phyloP scores from a whole-genome alignment of 228 moss, liverwort and hornwort genomes.

The Sphagnum magellanicum region DNA sequence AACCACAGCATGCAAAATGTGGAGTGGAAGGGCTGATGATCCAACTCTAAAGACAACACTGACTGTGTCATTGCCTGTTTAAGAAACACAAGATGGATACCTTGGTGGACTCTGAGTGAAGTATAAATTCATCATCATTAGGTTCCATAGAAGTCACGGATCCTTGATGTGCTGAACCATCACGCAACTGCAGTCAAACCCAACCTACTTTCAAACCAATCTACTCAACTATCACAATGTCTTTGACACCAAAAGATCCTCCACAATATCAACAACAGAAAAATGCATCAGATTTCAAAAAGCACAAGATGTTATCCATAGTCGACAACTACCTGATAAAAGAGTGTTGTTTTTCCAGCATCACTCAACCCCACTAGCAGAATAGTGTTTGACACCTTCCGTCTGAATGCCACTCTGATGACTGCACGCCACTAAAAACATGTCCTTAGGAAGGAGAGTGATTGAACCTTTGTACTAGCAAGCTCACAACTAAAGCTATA shows the following conservation, averaged over 20 bases:
- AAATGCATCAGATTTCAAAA: background rate
- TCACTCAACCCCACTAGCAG: slow-evolving; percentile 75
- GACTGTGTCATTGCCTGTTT: background rate
- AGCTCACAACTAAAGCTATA: too few relatives aligned
- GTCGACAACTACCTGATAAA: slow-evolving; percentile 49
- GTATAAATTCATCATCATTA: slow-evolving; percentile 70
- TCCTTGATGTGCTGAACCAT: slow-evolving; percentile 85
- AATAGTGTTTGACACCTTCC: slow-evolving; percentile 68
- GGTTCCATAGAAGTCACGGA: slow-evolving; percentile 95
- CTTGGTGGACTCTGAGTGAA: slow-evolving; percentile 46
- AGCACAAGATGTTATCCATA: background rate
- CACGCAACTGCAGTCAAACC: slow-evolving; percentile 57
- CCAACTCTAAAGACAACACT: background rate
- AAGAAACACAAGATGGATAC: slow-evolving; percentile 7
- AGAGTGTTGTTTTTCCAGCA: slow-evolving; percentile 92
- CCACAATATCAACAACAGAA: background rate
- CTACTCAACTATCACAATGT: background rate
- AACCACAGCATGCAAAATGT: too few relatives aligned
- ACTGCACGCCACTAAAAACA: slow-evolving; percentile 17
- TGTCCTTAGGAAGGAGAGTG: too few relatives aligned
- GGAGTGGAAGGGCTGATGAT: too few relatives aligned
- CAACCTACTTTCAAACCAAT: background rate
- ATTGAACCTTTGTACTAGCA: too few relatives aligned
- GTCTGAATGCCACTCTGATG: slow-evolving; percentile 40
- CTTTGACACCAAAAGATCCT: background rate